Evolutionary conservation across 805 yeast species (phyloP), one percentile per base, ranked within the genome.

Genomic region (Saturnispora serradocipensis): DNA sequence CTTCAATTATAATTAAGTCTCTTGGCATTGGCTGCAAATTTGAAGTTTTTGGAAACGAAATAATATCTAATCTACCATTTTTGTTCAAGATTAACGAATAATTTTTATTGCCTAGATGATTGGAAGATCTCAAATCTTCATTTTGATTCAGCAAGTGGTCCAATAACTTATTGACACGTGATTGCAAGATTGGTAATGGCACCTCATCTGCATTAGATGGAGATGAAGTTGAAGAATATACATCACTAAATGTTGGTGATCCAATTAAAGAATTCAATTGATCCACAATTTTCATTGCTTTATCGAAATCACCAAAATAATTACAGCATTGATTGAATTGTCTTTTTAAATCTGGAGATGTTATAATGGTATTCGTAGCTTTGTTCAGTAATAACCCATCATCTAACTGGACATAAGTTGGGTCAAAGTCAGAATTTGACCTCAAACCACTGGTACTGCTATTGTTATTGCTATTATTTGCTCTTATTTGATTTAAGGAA

Each of bases 1-100:
- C 95, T 67, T 86, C 93, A 52, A 84, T 84, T 18, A 86, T 80
- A 9, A 85, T 86, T 61, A 86, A 72, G 65, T 86, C 93, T 51
- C 78, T 73, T 44, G 77, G 72, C 54, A 72, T 75, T 54, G 86
- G 69, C 47, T 67, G 67, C 47, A 86, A 69, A 59, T 84, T 84
- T 13, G 88, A 77, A 58, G 77, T 78, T 53, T 76, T 75, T 3
- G 88, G 86, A 34, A 81, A 77, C 2, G 88, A 81, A 40, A 84
- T 71, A 30, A 86, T 74, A 64, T 86, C 95, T 58, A 83, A 71
- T 63, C 82, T 49, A 67, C 70, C 70, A 53, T 69, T 68, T 49
- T 68, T 69, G 57, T 67, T 67, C 40, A 67, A 52, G 46, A 67
- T 67, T 49, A 69, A 53, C 5, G 71, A 63, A 51, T 61, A 73